These are phyloP conservation scores for Luffa aegyptiaca DNA, from an alignment of 306 rosid species.

Conservation along the genomic window DNA sequence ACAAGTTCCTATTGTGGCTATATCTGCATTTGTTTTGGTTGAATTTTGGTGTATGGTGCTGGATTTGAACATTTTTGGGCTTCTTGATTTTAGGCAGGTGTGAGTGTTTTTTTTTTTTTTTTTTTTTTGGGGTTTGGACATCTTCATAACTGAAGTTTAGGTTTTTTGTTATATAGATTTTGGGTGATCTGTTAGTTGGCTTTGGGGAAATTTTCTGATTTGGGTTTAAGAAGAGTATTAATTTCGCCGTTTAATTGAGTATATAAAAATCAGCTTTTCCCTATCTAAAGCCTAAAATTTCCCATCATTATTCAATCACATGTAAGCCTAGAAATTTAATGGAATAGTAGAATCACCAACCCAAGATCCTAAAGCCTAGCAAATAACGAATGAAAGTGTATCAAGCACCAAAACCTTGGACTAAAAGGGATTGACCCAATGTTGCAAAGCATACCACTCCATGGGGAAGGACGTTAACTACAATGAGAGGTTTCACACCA, in stretches of 20 bases:
- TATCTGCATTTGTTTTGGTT: neutral
- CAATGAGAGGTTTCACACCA: neutral
- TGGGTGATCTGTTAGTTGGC: neutral
- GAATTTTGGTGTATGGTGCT: neutral
- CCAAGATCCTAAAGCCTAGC: neutral
- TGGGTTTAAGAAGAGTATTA: neutral
- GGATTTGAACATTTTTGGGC: neutral
- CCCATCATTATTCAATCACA: neutral
- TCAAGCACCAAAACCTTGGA: slow-evolving; percentile 6
- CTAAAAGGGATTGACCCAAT: neutral
- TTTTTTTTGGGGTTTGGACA: neutral
- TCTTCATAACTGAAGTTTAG: neutral
- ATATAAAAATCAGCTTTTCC: neutral
- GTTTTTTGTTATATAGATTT: neutral
- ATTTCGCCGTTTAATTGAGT: neutral
- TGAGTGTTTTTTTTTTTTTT: neutral
- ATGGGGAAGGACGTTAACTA: neutral
- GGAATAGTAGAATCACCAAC: neutral
- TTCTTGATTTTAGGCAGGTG: neutral
- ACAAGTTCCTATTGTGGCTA: neutral
- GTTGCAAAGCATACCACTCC: neutral
- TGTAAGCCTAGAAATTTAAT: neutral
- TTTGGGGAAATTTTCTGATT: neutral
- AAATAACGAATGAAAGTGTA: neutral
- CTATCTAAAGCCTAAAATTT: neutral